Conservation (phyloP, 257 asterid genomes). For the Solanum appendiculatum region DNA sequence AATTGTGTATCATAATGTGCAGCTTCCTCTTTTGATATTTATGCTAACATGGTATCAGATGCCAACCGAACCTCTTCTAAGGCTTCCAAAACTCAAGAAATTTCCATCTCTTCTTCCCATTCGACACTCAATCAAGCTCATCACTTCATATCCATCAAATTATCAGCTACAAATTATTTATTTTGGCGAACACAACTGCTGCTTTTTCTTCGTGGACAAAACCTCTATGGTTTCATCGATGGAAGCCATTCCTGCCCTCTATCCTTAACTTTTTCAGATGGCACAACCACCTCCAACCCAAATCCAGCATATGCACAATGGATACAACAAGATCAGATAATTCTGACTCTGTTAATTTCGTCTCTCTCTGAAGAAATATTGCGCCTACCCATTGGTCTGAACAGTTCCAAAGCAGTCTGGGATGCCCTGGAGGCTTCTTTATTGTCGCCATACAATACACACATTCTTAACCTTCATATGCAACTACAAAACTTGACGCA, state of each 20-base stretch:
- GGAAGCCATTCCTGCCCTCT: not conserved
- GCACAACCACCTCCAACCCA: not conserved
- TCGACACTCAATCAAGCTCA: too few species aligned
- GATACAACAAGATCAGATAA: too few species aligned
- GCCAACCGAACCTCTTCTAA: too few species aligned
- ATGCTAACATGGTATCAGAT: too few species aligned
- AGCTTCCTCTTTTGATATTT: too few species aligned
- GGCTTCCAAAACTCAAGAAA: too few species aligned
- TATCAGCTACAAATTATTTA: too few species aligned
- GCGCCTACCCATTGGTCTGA: not conserved
- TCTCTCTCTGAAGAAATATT: not conserved
- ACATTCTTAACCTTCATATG: too few species aligned
- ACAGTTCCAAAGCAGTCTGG: not conserved
- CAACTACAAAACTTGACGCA: not conserved
- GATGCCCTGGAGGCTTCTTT: not conserved
- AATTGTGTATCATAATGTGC: too few species aligned
- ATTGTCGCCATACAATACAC: not conserved
- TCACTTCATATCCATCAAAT: too few species aligned
- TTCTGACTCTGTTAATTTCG: too few species aligned
- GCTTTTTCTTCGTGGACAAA: not conserved
- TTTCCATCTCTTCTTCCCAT: too few species aligned
- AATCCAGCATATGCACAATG: not conserved
- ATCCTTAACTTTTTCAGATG: not conserved
- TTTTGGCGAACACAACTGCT: not conserved
- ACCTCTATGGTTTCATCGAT: not conserved